Conservation (phyloP, 306 rosid genomes). For the Gastrolobium bilobum region DNA sequence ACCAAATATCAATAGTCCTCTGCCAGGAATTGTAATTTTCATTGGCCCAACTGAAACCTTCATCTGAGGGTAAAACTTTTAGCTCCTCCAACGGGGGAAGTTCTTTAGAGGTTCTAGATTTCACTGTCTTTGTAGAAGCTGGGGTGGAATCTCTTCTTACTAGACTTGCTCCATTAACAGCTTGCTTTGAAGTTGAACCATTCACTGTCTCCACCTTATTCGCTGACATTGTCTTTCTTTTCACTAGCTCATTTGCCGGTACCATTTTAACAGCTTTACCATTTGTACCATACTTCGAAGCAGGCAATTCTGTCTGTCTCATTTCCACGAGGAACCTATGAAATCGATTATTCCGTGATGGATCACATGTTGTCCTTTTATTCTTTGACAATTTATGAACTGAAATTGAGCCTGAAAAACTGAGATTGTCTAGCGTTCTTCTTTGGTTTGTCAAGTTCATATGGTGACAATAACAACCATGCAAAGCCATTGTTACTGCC, state of each 20-base stretch:
- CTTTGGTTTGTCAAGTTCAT: conserved; percentile 54
- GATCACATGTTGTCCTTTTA: conserved; percentile 39
- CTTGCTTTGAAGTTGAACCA: conserved; percentile 59
- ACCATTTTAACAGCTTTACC: conserved; percentile 82
- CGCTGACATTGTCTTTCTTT: conserved; percentile 53
- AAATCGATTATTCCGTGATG: conserved; percentile 35
- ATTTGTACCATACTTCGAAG: conserved; percentile 59
- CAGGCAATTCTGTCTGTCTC: conserved; percentile 56
- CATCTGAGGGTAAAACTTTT: conserved; percentile 79
- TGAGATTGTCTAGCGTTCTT: conserved; percentile 50
- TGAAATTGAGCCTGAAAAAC: conserved; percentile 73
- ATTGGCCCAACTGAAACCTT: conserved; percentile 88
- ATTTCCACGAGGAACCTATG: conserved; percentile 56
- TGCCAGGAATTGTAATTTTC: conserved; percentile 82
- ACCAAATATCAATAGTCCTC: conserved; percentile 87
- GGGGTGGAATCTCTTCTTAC: conserved; percentile 53
- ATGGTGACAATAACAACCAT: conserved; percentile 62
- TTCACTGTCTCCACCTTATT: conserved; percentile 58
- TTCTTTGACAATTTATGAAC: conserved; percentile 48
- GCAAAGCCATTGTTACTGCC: conserved; percentile 69
- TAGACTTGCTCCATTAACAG: conserved; percentile 59
- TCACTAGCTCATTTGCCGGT: conserved; percentile 65
- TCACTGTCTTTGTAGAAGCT: conserved; percentile 51
- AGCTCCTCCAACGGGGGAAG: conserved; percentile 71
- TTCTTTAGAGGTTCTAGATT: conserved; percentile 49